These are phyloP conservation scores for Entophlyctis luteolus DNA, from an alignment of 192 early-diverging fungal genomes.

Conservation along the genomic window DNA sequence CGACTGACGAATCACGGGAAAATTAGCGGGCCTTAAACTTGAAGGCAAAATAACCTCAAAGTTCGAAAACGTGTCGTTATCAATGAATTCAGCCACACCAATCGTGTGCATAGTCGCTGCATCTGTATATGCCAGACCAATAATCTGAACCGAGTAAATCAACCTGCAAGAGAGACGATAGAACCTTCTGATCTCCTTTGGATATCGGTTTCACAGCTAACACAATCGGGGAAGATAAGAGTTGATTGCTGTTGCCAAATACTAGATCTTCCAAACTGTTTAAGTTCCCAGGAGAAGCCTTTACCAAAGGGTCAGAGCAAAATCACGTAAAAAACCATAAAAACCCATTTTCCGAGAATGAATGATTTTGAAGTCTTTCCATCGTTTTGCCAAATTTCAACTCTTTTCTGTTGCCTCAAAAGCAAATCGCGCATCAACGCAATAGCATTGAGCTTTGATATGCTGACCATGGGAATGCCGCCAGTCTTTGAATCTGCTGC, in stretches of 20 bases:
- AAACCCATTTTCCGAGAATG: constrained; percentile 22
- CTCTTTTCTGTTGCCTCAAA: constrained; percentile 64
- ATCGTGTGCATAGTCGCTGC: constrained; percentile 69
- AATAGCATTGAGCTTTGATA: constrained; percentile 74
- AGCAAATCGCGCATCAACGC: constrained; percentile 77
- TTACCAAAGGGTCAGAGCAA: not conserved
- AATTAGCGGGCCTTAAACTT: not conserved
- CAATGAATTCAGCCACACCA: constrained; percentile 84
- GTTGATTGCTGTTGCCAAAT: constrained; percentile 66
- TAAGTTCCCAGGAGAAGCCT: constrained; percentile 94
- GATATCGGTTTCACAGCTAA: constrained; percentile 63
- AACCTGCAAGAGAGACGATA: not conserved
- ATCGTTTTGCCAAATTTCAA: constrained; percentile 77
- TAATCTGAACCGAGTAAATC: constrained; percentile 33
- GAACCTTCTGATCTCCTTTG: constrained; percentile 62
- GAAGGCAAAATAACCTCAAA: constrained; percentile 64
- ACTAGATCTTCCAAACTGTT: constrained; percentile 87
- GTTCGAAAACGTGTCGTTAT: constrained; percentile 89
- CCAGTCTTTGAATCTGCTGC: constrained; percentile 33
- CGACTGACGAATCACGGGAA: constrained; percentile 43
- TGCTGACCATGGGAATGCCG: constrained; percentile 71
- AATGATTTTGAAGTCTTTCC: constrained; percentile 18
- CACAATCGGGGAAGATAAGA: constrained; percentile 75
- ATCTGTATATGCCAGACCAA: constrained; percentile 90
- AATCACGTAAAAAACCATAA: not conserved